A percentile compares a stretch with the other conserved stretches of the same genome.
Conservation (phyloP, 2,329 filamentous ascomycete genomes). For the Talaromyces sp. region DNA sequence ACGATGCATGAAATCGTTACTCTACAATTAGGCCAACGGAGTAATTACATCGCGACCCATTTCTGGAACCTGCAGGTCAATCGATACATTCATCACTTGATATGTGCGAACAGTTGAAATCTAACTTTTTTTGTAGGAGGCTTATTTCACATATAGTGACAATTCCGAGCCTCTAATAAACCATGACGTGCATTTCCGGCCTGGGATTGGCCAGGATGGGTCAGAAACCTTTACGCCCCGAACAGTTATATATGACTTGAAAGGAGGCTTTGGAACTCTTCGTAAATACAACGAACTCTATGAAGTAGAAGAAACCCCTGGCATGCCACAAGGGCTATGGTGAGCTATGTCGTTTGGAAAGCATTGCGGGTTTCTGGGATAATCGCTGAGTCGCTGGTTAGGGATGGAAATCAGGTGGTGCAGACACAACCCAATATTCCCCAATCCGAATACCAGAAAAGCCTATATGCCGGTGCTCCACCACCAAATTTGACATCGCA, state of each 20-base stretch:
- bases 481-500: constrained; percentile 62
- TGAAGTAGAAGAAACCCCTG: constrained; percentile 47
- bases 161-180: constrained; percentile 65
- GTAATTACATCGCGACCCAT: constrained; percentile 90
- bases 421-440: constrained; percentile 65
- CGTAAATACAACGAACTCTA: constrained; percentile 87
- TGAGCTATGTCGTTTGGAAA: constrained; percentile 20
- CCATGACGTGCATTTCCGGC: constrained; percentile 83
- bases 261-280: constrained; percentile 85
- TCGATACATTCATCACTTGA: not conserved
- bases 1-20: constrained; percentile 92
- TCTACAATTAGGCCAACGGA: constrained; percentile 85
- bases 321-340: constrained; percentile 40
- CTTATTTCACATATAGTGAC: constrained; percentile 85
- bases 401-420: constrained; percentile 63
- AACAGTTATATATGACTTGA: constrained; percentile 90
- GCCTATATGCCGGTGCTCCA: constrained; percentile 66
- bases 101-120: constrained; percentile 7
- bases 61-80: constrained; percentile 92
- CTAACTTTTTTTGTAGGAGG: constrained; percentile 59
- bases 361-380: not conserved
- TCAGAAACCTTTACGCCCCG: constrained; percentile 88
- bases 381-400: constrained; percentile 25
- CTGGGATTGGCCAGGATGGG: constrained; percentile 76
- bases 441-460: constrained; percentile 71